Evolutionary conservation across 2,329 filamentous ascomycete species (phyloP), one percentile per base, ranked within the genome.

Genomic region (Boeremia lycopersici): DNA sequence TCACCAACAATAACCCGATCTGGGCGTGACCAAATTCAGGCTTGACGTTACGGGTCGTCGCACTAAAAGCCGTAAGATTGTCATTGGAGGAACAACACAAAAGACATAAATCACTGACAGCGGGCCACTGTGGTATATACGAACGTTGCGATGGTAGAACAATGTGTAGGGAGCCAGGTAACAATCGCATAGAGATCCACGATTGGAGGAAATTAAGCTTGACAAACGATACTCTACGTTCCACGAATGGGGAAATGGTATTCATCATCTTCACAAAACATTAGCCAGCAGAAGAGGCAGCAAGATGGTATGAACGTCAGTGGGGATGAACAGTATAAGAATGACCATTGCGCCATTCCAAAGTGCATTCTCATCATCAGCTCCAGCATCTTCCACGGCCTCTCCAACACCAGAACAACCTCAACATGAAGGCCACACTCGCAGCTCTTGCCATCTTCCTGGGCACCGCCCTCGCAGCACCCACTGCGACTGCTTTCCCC

Each of bases 351-450:
- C 11, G 38, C 38, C 38, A 36, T 30, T 28, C 6, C 36, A 28
- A 9, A 6, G 6, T 4, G 6, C 6, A 31, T 29, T 33, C 25
- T 34, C 46, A 50, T 36, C 38, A 43, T 15, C 30, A 52, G 17
- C 31, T 28, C 38, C 4, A 44, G 10, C 9, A 15, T 7, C 31
- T 19, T 17, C 26, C 17, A 8, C 15, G 6, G 3, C 12, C 10
- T 17, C 15, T 26, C 26, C n/a, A 17, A 29, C 6, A 23, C 19
- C 30, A 45, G n/a, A 4, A 44, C 13, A 30, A 41, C 12, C 8
- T 23, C 53, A 65, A 41, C 1, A 66, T 66, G 63, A 63, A 58
- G 59, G 58, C 58, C 49, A 55, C 59, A 7, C 44, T 66, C 50
- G 48, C 60, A 39, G 53, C 60, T 17, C 28, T 67, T 17, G 13